Base-by-base conservation (phyloP, 805 yeast species). In the Ogataea degrootiae region DNA sequence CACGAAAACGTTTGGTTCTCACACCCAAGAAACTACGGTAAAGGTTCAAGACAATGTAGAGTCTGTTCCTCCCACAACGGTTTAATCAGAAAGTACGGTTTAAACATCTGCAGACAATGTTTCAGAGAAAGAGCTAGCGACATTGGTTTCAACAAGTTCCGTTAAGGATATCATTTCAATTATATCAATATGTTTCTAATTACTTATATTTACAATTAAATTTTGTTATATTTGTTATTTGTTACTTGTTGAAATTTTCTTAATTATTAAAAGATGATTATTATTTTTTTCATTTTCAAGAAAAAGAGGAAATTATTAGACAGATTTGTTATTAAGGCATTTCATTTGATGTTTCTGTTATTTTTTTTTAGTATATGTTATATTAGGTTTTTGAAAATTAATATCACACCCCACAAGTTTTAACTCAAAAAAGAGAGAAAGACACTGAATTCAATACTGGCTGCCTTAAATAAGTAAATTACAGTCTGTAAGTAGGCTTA, bases 1-100 rank as follows among this genome's bases (percentile, higher is more conserved):
- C 98, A 91, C 97, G 97, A 89, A 85, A 85, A 89, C 90, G 96
- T 92, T 85, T 94, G 99, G 99, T 94, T 78, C 85, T 91, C 98
- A 76, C 99, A 94, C 96, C 99, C 99, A 85, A 89, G 98, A 88
- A 91, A 87, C 80, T 92, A 82, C 90, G 99, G 99, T 79, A 94
- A 94, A 88, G 99, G 99, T 81, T 87, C 98, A 71, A 96, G 99
- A 83, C 94, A 88, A 82, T 94, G 98, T 84, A 94, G 98, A 78
- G 91, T 92, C 83, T 89, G 96, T 75, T 82, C 96, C 69, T 88
- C 98, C 77, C 97, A 92, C 91, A 76, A 88, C 68, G 98, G 98
- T 84, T 87, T 94, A 76, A 88, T 94, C 85, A 92, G 99, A 89
- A 94, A 94, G 83, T 94, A 94, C 94, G 99, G 96, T 72, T 81